Evolutionary conservation across 225 moss, liverwort and hornwort genomes (phyloP), one percentile per base, ranked within the genome.

Genomic region (Anthoceros angustus): DNA sequence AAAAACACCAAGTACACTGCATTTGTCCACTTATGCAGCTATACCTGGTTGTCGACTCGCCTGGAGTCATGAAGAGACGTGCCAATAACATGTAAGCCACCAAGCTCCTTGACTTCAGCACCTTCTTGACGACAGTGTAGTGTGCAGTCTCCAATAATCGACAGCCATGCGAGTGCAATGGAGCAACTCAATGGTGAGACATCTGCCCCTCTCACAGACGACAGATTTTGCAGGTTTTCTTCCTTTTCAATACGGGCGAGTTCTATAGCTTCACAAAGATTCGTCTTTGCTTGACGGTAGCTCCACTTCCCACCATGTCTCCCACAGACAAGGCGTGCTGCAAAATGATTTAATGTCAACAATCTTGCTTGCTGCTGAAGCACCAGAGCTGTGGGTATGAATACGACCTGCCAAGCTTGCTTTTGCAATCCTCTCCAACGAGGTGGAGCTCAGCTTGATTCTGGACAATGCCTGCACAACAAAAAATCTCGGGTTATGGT

Each of bases 61-160:
- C 95, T 86, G 3, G 95, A 98, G 78, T 98, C 95, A 16, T 98
- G 95, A 66, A 98, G 73, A 11, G 95, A 83, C 3, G 95, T 98
- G 62, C 95, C 95, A 39, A 98, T 98, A 5, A 98, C 95, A 39
- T 98, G 92, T 40, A 98, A 86, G 32, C 95, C 95, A 41, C 95
- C 95, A 63, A 92, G 69, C 42, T 75, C 80, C 80, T 92, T 98
- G 18, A 98, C 95, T 69, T 91, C 95, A 6, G 86, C 32, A 65
- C 95, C 95, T 78, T 98, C 95, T 7, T 75, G 67, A 9, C 82
- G 84, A 72, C 92, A 92, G 60, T 98, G 92, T 12, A 77, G 77
- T 61, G 85, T 85, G 64, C 95, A 98, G 64, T 98, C 95, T 0
- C 87, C 74, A 10, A 92, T 32, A 12, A 86, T 83, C 6, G 95